Percentiles rank a stretch among this genome's conserved stretches.
These are phyloP conservation scores for Colletotrichum endophyticum DNA, from an alignment of 2,329 filamentous ascomycete genomes.

Conservation along the genomic window DNA sequence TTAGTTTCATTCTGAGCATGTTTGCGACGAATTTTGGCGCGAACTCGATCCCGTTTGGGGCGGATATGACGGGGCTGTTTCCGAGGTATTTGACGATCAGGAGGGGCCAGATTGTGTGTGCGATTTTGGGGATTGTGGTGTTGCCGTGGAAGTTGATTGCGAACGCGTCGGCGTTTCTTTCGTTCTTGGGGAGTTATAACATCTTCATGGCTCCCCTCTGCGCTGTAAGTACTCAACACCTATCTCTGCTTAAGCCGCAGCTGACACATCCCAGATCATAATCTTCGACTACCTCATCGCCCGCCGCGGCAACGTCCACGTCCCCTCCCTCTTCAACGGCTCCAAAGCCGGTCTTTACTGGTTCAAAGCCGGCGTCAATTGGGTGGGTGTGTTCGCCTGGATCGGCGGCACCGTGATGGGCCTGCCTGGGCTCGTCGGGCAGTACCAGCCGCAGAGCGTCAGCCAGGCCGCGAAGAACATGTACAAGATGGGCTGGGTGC, in stretches of 20 bases:
- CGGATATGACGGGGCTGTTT: conserved; percentile 35
- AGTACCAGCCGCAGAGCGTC: conserved; percentile 28
- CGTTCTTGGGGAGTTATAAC: conserved; percentile 29
- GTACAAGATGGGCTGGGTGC: conserved; percentile 34
- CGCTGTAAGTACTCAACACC: conserved; percentile 17
- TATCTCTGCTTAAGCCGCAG: neutral
- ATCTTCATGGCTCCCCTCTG: conserved; percentile 31
- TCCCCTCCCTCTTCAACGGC: conserved; percentile 33
- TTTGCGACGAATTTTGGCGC: conserved; percentile 29
- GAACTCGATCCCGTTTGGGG: conserved; percentile 37
- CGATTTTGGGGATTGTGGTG: conserved; percentile 32
- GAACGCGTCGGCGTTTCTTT: conserved; percentile 26
- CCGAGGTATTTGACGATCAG: conserved; percentile 35
- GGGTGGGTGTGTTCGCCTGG: conserved; percentile 29
- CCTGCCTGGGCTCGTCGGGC: conserved; percentile 30
- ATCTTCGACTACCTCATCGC: conserved; percentile 38
- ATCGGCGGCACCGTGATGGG: conserved; percentile 26
- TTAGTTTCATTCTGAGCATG: conserved; percentile 26
- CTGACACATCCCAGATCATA: conserved; percentile 25
- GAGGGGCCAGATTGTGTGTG: conserved; percentile 34
- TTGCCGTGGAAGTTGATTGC: conserved; percentile 36
- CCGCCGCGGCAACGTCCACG: conserved; percentile 34
- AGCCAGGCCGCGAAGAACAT: conserved; percentile 28
- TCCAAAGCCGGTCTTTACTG: conserved; percentile 32
- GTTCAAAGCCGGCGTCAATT: conserved; percentile 36